phyloP scores from a whole-genome alignment of 768 basidiomycete genomes.

The Mycena alexandri region DNA sequence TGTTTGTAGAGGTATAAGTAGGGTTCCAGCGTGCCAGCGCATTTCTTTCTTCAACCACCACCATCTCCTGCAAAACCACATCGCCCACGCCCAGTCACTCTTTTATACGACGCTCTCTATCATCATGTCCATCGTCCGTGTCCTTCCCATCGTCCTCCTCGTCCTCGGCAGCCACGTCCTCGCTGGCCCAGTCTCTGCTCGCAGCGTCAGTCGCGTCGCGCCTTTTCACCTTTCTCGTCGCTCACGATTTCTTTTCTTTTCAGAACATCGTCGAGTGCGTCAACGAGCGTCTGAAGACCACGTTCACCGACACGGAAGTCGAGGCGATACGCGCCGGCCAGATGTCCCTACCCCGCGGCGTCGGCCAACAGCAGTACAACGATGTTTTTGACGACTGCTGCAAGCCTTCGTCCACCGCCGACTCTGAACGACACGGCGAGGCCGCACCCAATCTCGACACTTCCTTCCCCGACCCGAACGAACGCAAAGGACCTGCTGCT shows the following conservation, averaged over 20 bases:
- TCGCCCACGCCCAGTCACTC: conserved; percentile 28
- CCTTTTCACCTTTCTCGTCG: background rate
- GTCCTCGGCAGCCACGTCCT: conserved; percentile 34
- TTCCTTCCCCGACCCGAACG: no score
- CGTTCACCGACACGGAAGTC: background rate
- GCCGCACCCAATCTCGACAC: no score
- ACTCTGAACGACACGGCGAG: no score
- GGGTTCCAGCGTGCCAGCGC: no score
- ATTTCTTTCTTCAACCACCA: conserved; percentile 1
- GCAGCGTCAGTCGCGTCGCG: conserved; percentile 5
- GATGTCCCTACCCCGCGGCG: background rate
- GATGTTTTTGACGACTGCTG: no score
- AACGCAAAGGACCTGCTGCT: no score
- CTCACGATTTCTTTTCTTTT: background rate
- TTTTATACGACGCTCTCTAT: conserved; percentile 38
- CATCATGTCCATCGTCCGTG: conserved; percentile 29
- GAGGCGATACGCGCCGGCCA: background rate
- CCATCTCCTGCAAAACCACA: no score
- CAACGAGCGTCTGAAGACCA: background rate
- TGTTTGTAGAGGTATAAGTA: no score
- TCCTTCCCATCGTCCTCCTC: conserved; percentile 36
- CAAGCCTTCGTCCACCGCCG: no score
- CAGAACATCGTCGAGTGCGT: conserved; percentile 2
- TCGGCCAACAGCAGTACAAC: no score
- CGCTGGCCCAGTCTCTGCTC: conserved; percentile 40